A percentile compares a stretch with the other conserved stretches of the same genome.
Evolutionary conservation across 2,329 filamentous ascomycete genomes (phyloP).

Genomic region (Sporothrix pseudoabietina): DNA sequence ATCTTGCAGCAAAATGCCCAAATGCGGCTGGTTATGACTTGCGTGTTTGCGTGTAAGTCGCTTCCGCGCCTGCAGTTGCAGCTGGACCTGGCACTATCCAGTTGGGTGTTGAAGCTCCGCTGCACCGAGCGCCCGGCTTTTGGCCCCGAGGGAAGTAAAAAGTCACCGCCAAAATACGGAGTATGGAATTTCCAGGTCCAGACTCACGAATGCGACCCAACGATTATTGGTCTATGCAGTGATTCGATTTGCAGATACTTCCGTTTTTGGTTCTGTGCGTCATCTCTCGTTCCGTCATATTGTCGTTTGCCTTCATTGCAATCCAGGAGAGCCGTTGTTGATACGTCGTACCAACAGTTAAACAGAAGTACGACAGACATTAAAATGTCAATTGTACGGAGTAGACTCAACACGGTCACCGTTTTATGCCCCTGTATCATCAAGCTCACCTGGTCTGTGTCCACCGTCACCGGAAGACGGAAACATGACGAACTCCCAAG

Average conservation of each 20-base stretch:
- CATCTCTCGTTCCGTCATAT: background rate
- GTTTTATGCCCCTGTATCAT: background rate
- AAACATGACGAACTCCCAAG: background rate
- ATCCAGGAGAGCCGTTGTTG: background rate
- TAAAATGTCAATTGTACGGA: background rate
- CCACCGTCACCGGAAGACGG: background rate
- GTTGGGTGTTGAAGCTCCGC: constrained; percentile 26
- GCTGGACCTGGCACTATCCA: background rate
- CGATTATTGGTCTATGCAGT: background rate
- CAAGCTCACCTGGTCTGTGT: background rate
- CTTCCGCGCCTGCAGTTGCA: constrained; percentile 7
- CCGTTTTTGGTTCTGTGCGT: background rate
- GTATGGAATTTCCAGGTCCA: background rate
- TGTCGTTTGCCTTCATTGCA: background rate
- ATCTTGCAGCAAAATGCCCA: background rate
- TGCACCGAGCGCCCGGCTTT: constrained; percentile 33
- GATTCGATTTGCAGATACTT: background rate
- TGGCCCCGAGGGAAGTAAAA: background rate
- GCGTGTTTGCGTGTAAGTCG: constrained; percentile 27
- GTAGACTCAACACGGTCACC: background rate
- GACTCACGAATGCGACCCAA: background rate
- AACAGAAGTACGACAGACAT: background rate
- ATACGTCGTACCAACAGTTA: background rate
- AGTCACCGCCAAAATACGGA: too few species aligned
- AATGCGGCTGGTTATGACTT: too few species aligned